Percentiles rank a stretch among this genome's conserved stretches.
phyloP scores from a whole-genome alignment of 495 filamentous ascomycete genomes.

The Xylaria venustula region DNA sequence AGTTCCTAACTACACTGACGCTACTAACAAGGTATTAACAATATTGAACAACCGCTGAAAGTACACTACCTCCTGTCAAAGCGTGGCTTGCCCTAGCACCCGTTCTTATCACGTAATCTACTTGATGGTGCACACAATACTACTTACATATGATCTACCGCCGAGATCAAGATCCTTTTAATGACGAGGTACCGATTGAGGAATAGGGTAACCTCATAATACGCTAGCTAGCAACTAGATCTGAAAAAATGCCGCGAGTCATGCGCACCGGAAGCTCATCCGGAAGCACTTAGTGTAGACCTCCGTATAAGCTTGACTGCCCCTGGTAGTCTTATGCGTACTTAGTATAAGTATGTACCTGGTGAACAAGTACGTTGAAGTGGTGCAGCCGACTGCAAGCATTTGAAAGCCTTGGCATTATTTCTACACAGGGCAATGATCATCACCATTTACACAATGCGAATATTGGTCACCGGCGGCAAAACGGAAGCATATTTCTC shows the following conservation, averaged over 20 bases:
- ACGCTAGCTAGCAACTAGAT: background rate
- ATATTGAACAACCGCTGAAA: too few relatives aligned
- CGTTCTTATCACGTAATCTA: too few relatives aligned
- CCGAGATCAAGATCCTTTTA: too few relatives aligned
- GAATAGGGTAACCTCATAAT: background rate
- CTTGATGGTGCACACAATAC: too few relatives aligned
- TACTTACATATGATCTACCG: too few relatives aligned
- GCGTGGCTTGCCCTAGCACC: background rate
- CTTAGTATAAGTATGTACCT: too few relatives aligned
- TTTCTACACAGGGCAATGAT: background rate
- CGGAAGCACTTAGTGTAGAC: background rate
- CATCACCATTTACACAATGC: background rate
- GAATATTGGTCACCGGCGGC: background rate
- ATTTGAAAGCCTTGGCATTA: constrained; percentile 7
- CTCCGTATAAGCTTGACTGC: background rate
- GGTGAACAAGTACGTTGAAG: too few relatives aligned
- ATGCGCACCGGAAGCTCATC: background rate
- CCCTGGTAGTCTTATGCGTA: background rate
- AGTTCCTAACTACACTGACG: too few relatives aligned
- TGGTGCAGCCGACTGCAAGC: background rate
- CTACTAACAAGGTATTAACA: background rate
- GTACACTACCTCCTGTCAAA: too few relatives aligned
- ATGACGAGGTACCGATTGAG: too few relatives aligned
- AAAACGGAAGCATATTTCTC: background rate
- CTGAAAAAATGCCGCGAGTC: constrained; percentile 6